A percentile compares a stretch with the other conserved stretches of the same genome.
Evolutionary conservation across 768 basidiomycete genomes (phyloP).

Genomic region (Omphalotus guepiniiformis): DNA sequence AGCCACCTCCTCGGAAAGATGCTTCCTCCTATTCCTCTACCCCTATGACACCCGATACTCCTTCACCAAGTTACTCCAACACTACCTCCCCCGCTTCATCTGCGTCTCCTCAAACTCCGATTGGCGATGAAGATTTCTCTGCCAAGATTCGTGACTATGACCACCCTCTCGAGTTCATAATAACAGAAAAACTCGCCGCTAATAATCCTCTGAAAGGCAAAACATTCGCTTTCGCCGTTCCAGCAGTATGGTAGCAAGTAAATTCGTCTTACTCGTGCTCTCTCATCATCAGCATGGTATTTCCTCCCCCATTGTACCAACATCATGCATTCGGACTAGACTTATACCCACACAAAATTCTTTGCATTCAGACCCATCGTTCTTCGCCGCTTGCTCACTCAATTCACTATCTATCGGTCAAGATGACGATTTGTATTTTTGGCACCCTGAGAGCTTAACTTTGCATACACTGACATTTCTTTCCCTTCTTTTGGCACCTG

Average conservation of each 20-base stretch:
- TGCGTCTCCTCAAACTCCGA: slow-evolving; percentile 56
- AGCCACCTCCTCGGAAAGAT: slow-evolving; percentile 10
- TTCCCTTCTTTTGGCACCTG: too few species aligned
- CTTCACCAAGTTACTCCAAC: slow-evolving; percentile 46
- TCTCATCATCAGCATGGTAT: slow-evolving; percentile 11
- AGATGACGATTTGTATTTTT: slow-evolving; percentile 10
- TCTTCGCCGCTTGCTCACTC: not conserved
- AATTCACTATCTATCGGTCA: slow-evolving; percentile 5
- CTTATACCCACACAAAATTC: slow-evolving; percentile 10
- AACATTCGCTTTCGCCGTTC: slow-evolving; percentile 63
- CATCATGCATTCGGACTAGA: slow-evolving; percentile 8
- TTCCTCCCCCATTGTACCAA: slow-evolving; percentile 1
- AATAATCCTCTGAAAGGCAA: slow-evolving; percentile 51
- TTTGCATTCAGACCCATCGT: slow-evolving; percentile 10
- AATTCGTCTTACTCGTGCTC: slow-evolving; percentile 15
- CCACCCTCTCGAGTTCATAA: slow-evolving; percentile 25
- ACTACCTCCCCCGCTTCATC: slow-evolving; percentile 60
- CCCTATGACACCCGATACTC: slow-evolving; percentile 44
- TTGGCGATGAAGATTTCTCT: slow-evolving; percentile 44
- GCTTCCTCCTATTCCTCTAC: slow-evolving; percentile 17
- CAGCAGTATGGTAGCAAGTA: slow-evolving; percentile 52
- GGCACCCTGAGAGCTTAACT: slow-evolving; percentile 4
- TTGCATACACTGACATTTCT: slow-evolving; percentile 7
- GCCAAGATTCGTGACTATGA: slow-evolving; percentile 46
- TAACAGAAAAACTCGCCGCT: slow-evolving; percentile 27